phyloP scores from a whole-genome alignment of 148 eudicot species.

The Rhododendron henanense region DNA sequence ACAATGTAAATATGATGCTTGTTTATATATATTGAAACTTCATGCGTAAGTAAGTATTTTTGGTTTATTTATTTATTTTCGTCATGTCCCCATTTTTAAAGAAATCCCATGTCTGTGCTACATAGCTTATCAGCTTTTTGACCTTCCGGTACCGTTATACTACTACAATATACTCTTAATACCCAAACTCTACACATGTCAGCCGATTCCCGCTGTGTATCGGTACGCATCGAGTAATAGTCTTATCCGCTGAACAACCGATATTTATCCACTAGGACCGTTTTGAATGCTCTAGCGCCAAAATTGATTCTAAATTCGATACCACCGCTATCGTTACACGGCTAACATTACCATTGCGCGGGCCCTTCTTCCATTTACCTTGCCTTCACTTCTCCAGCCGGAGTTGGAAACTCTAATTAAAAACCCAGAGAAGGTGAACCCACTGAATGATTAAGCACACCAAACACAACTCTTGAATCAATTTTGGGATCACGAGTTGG shows the following conservation, averaged over 20 bases:
- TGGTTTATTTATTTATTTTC: no score
- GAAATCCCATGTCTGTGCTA: no score
- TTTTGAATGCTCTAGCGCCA: neutral
- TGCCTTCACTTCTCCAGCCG: neutral
- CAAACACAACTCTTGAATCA: neutral
- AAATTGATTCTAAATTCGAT: no score
- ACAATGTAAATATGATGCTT: no score
- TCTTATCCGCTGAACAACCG: neutral
- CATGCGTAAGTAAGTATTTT: no score
- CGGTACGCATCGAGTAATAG: no score
- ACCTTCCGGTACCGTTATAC: neutral
- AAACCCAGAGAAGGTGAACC: neutral
- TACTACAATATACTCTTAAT: neutral
- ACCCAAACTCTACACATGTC: neutral
- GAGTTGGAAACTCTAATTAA: neutral
- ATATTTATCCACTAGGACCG: neutral
- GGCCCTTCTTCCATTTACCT: no score
- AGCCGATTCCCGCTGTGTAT: neutral
- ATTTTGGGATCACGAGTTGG: neutral
- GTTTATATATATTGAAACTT: no score
- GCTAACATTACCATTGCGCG: no score
- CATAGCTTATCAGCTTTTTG: no score
- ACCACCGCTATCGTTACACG: no score
- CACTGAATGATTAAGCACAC: neutral
- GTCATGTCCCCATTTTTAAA: no score